A percentile compares a stretch with the other conserved stretches of the same genome.
Conservation (phyloP, 2,329 filamentous ascomycete species). For the Sporothrix protearum region DNA sequence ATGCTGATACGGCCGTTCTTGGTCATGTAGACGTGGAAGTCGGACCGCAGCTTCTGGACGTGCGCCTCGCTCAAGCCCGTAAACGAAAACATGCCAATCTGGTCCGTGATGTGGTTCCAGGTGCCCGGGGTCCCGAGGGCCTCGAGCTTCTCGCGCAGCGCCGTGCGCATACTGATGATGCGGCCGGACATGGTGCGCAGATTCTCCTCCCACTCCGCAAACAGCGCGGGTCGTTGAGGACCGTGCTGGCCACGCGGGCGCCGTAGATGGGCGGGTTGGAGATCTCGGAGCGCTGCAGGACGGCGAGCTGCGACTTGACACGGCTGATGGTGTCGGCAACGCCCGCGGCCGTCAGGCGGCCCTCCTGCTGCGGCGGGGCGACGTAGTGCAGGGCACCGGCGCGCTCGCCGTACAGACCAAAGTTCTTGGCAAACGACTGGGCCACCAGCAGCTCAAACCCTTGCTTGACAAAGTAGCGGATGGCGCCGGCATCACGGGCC, state of each 20-base stretch:
- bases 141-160: slow-evolving; percentile 75
- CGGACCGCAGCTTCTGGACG: slow-evolving; percentile 64
- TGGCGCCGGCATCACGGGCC: slow-evolving; percentile 79
- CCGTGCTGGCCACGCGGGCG: slow-evolving; percentile 76
- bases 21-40: slow-evolving; percentile 83
- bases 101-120: slow-evolving; percentile 96
- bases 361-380: slow-evolving; percentile 56
- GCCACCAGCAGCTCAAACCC: slow-evolving; percentile 85
- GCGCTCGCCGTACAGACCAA: slow-evolving; percentile 94
- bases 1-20: slow-evolving; percentile 98
- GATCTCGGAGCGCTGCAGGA: slow-evolving; percentile 95
- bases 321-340: slow-evolving; percentile 53
- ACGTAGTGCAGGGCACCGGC: slow-evolving; percentile 96
- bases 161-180: slow-evolving; percentile 86
- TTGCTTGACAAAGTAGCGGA: slow-evolving; percentile 89
- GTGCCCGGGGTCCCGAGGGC: slow-evolving; percentile 78
- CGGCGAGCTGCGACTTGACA: slow-evolving; percentile 82
- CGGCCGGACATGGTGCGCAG: slow-evolving; percentile 90
- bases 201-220: slow-evolving; percentile 89
- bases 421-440: slow-evolving; percentile 97
- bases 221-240: slow-evolving; percentile 81
- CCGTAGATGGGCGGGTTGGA: slow-evolving; percentile 95
- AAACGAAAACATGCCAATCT: slow-evolving; percentile 99
- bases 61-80: slow-evolving; percentile 73
- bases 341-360: slow-evolving; percentile 47